Percentiles rank a stretch among this genome's conserved stretches.
Evolutionary conservation across 306 rosid genomes (phyloP).

Genomic region (Ochetophila trinervis): DNA sequence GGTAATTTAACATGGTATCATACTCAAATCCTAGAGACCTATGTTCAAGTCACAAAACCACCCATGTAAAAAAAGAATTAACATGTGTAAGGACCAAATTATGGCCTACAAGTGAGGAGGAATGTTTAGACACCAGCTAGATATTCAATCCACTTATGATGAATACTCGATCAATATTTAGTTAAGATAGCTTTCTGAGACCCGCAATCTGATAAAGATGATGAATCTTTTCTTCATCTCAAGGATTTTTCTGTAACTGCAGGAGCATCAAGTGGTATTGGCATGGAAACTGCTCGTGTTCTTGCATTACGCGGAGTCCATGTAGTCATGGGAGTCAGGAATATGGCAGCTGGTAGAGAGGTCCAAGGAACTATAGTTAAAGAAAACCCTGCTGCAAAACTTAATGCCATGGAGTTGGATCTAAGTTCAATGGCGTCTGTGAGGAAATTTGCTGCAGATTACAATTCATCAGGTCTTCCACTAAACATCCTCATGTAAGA

Average conservation of each 20-base stretch:
- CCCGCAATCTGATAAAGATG: no score
- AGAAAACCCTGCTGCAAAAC: slow-evolving; percentile 57
- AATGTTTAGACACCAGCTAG: no score
- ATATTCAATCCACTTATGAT: no score
- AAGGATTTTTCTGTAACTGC: slow-evolving; percentile 1
- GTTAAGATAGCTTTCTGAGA: no score
- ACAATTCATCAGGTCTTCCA: slow-evolving; percentile 53
- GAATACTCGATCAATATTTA: no score
- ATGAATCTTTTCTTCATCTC: no score
- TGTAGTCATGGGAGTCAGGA: slow-evolving; percentile 74
- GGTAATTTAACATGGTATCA: no score
- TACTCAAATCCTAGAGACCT: no score
- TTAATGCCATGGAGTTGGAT: slow-evolving; percentile 66
- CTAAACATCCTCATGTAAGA: slow-evolving; percentile 81
- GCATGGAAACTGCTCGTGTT: slow-evolving; percentile 63
- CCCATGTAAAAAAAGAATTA: no score
- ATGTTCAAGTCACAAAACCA: no score
- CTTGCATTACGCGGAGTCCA: slow-evolving; percentile 76
- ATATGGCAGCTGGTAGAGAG: slow-evolving; percentile 39
- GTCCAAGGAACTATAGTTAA: slow-evolving; percentile 49
- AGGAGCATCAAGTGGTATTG: slow-evolving; percentile 89
- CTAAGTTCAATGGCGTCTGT: slow-evolving; percentile 67
- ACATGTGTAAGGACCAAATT: no score
- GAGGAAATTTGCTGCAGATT: slow-evolving; percentile 55
- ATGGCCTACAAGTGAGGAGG: no score